phyloP scores from a whole-genome alignment of 495 filamentous ascomycete genomes.

The Antarctomyces pellizariae region DNA sequence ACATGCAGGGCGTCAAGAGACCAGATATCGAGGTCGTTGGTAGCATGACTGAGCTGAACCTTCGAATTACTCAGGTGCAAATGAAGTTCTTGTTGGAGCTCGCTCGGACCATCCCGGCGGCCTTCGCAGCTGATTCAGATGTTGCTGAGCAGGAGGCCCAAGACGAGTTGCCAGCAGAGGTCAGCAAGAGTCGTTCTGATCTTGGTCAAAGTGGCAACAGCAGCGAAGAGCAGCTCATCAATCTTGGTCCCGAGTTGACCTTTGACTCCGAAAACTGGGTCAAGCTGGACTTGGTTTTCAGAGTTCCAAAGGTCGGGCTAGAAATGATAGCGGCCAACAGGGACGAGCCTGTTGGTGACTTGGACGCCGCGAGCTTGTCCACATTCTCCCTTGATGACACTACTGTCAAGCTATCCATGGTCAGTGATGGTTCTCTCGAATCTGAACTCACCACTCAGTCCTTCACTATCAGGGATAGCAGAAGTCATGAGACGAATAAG shows the following conservation, averaged over 20 bases:
- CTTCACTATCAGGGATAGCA: slow-evolving; percentile 82
- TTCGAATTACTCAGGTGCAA: slow-evolving; percentile 74
- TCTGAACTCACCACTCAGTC: slow-evolving; percentile 85
- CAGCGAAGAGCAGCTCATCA: slow-evolving; percentile 22
- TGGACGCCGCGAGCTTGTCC: slow-evolving; percentile 67
- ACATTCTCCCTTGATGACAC: slow-evolving; percentile 87
- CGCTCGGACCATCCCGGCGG: slow-evolving; percentile 60
- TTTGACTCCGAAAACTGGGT: slow-evolving; percentile 55
- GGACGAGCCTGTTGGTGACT: slow-evolving; percentile 46
- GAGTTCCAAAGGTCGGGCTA: slow-evolving; percentile 62
- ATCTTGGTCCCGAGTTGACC: slow-evolving; percentile 41
- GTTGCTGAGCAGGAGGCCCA: slow-evolving; percentile 26
- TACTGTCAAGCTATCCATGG: slow-evolving; percentile 77
- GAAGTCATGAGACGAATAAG: slow-evolving; percentile 69
- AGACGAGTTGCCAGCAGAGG: slow-evolving; percentile 32
- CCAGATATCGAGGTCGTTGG: slow-evolving; percentile 86
- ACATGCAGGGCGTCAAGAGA: slow-evolving; percentile 48
- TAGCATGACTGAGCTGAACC: slow-evolving; percentile 74
- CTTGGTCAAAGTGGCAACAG: no score
- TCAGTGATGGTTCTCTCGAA: slow-evolving; percentile 77
- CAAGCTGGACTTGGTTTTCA: slow-evolving; percentile 81
- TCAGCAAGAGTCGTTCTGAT: slow-evolving; percentile 14
- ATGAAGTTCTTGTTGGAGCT: slow-evolving; percentile 71
- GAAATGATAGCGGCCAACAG: slow-evolving; percentile 64
- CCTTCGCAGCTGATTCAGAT: slow-evolving; percentile 57